These are phyloP conservation scores for Trametes punicea DNA, from an alignment of 768 basidiomycete species.

Conservation along the genomic window DNA sequence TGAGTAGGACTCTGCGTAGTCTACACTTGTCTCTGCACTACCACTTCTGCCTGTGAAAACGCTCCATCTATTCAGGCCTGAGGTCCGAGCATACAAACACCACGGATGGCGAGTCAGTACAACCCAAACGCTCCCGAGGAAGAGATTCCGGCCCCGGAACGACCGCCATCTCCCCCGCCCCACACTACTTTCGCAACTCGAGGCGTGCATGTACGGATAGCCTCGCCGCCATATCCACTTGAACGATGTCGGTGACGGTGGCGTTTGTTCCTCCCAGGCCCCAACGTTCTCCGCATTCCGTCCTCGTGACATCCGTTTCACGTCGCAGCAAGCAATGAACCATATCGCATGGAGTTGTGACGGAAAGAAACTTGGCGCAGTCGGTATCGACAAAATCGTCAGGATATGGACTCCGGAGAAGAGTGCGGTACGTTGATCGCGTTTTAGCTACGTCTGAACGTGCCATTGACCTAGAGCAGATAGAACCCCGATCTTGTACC, in stretches of 20 bases:
- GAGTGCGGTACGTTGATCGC: conserved; percentile 42
- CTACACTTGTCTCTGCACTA: no score
- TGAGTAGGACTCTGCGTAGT: no score
- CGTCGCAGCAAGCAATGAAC: conserved; percentile 60
- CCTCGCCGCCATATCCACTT: neutral
- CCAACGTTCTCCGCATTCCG: conserved; percentile 80
- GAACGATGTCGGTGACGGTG: conserved; percentile 14
- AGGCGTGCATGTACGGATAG: conserved; percentile 65
- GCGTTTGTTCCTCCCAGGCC: conserved; percentile 41
- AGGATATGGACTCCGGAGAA: conserved; percentile 79
- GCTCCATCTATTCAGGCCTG: no score
- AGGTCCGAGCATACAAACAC: neutral
- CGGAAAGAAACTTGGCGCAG: conserved; percentile 76
- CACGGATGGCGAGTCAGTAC: neutral
- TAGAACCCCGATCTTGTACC: conserved; percentile 65
- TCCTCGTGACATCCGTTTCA: conserved; percentile 68
- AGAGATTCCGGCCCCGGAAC: conserved; percentile 31
- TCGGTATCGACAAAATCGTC: conserved; percentile 75
- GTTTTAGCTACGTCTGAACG: neutral
- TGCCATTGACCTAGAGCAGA: conserved; percentile 38
- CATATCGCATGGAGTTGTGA: conserved; percentile 86
- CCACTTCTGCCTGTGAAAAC: no score
- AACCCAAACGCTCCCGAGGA: conserved; percentile 35
- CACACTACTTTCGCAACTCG: conserved; percentile 68
- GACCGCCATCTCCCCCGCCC: conserved; percentile 68